phyloP scores from a whole-genome alignment of 2,329 filamentous ascomycete genomes.

The Diatrype stigma region DNA sequence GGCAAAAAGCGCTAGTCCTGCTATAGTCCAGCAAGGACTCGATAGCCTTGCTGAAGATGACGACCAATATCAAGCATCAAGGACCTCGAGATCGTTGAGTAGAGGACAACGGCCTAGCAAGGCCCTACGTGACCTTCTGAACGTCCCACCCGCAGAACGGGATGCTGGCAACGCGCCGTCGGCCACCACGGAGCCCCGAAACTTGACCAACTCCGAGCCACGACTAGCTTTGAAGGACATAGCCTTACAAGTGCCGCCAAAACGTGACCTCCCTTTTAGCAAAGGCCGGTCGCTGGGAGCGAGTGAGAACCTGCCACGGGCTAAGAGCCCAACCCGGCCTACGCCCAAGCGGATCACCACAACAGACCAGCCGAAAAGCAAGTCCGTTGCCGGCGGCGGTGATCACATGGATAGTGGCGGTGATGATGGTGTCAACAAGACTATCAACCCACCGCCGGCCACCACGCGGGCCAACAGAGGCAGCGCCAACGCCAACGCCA shows the following conservation, averaged over 20 bases:
- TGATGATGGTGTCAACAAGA: too few relatives aligned
- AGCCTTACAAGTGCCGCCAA: conserved; percentile 30
- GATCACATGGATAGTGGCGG: too few relatives aligned
- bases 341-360: conserved; percentile 4
- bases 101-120: conserved; percentile 2
- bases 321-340: conserved; percentile 3
- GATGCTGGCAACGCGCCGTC: conserved; percentile 3
- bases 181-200: neutral
- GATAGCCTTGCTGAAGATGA: conserved; percentile 21
- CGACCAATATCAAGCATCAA: conserved; percentile 8
- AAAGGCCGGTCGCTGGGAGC: conserved; percentile 17
- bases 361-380: conserved; percentile 6
- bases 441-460: neutral
- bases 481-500: conserved; percentile 3
- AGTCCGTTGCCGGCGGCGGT: conserved; percentile 10
- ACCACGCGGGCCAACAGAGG: conserved; percentile 10
- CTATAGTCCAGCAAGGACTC: conserved; percentile 10
- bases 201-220: neutral
- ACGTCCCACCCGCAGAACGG: conserved; percentile 14
- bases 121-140: conserved; percentile 19
- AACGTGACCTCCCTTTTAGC: conserved; percentile 38
- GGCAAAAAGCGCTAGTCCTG: conserved; percentile 4
- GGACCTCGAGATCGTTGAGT: neutral
- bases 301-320: conserved; percentile 3
- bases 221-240: conserved; percentile 5